A percentile compares a stretch with the other conserved stretches of the same genome.
Conservation (phyloP, 2,329 filamentous ascomycete species). For the Lasiodiplodia sp. region DNA sequence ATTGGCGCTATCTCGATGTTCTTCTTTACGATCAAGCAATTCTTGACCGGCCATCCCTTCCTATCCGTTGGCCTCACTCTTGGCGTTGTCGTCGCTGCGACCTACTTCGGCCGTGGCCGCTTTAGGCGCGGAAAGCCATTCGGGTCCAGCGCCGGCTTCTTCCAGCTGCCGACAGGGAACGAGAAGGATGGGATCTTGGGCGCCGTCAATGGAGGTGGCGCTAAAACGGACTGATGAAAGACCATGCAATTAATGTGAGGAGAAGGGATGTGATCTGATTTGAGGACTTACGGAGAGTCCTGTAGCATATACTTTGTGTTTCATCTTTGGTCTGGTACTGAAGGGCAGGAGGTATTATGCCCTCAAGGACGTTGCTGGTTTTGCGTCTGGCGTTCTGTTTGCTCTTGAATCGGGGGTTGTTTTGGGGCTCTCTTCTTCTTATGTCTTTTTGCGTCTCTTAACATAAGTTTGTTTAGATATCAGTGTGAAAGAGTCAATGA, state of each 20-base stretch:
- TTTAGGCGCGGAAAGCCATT: conserved; percentile 36
- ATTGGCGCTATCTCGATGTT: conserved; percentile 74
- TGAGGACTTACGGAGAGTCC: neutral
- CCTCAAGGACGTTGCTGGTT: conserved; percentile 4
- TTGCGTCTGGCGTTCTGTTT: conserved; percentile 20
- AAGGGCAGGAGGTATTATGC: conserved; percentile 14
- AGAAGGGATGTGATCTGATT: neutral
- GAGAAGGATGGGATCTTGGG: conserved; percentile 72
- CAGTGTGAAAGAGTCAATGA: conserved; percentile 9
- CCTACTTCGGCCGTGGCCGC: conserved; percentile 44
- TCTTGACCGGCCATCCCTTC: conserved; percentile 54
- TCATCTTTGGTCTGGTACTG: conserved; percentile 21
- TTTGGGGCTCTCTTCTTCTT: neutral
- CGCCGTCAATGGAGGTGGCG: conserved; percentile 31
- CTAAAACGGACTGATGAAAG: conserved; percentile 40
- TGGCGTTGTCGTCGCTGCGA: conserved; percentile 61
- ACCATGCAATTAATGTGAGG: conserved; percentile 9
- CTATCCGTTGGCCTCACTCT: conserved; percentile 62
- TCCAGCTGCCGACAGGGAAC: conserved; percentile 60
- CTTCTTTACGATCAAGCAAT: conserved; percentile 59
- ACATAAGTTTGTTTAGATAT: conserved; percentile 8
- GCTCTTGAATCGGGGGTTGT: neutral
- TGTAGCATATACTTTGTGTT: conserved; percentile 20
- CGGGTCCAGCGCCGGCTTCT: conserved; percentile 58
- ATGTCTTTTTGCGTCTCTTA: neutral